Conservation (phyloP, 768 basidiomycete species). For the Pulveroboletus sp. region DNA sequence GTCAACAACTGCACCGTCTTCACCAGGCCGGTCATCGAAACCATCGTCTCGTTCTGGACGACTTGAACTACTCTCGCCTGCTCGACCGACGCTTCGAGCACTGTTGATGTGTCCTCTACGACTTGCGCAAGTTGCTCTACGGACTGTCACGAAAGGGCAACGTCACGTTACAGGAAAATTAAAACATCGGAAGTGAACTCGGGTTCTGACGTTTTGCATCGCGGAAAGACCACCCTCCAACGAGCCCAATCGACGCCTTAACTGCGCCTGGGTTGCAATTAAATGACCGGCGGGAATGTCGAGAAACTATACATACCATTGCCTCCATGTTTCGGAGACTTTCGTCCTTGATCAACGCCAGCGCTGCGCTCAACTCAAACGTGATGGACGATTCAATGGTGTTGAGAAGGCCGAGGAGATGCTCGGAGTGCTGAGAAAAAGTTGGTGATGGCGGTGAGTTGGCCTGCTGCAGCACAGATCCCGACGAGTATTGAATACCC, state of each 20-base stretch:
- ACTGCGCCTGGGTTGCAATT: slow-evolving; percentile 25
- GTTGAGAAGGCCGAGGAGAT: slow-evolving; percentile 24
- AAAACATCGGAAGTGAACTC: slow-evolving; percentile 7
- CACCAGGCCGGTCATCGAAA: slow-evolving; percentile 35
- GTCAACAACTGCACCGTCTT: slow-evolving; percentile 37
- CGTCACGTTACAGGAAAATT: slow-evolving; percentile 16
- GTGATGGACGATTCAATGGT: slow-evolving; percentile 23
- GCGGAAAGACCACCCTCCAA: slow-evolving; percentile 22
- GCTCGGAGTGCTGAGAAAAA: slow-evolving; percentile 25
- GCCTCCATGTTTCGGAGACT: slow-evolving; percentile 25
- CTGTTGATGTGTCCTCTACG: slow-evolving; percentile 20
- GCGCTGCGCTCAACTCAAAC: slow-evolving; percentile 21
- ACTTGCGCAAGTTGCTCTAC: slow-evolving; percentile 17
- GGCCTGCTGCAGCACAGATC: not conserved
- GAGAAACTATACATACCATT: slow-evolving; percentile 17
- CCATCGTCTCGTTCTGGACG: slow-evolving; percentile 36
- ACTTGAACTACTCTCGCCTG: slow-evolving; percentile 31
- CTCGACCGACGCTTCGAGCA: slow-evolving; percentile 31
- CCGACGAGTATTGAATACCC: slow-evolving; percentile 1
- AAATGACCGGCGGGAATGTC: not conserved
- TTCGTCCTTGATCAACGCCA: slow-evolving; percentile 28
- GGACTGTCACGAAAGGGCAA: slow-evolving; percentile 11
- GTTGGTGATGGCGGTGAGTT: not conserved
- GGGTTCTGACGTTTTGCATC: slow-evolving; percentile 31
- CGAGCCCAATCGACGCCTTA: slow-evolving; percentile 27